Conservation (phyloP, 495 filamentous ascomycete genomes). For the Recurvomyces mirabilis region DNA sequence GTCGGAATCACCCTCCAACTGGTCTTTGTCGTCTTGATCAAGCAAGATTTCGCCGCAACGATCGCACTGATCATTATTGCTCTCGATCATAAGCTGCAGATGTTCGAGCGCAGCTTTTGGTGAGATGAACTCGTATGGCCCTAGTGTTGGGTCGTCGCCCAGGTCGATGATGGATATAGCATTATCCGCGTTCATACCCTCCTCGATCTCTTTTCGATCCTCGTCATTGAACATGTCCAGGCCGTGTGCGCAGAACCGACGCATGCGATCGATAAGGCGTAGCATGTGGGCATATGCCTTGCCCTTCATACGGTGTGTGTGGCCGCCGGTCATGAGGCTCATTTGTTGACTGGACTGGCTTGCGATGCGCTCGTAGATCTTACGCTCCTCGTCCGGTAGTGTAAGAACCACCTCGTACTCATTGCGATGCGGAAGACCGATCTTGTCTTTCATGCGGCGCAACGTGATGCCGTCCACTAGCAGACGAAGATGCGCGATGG, state of each 20-base stretch:
- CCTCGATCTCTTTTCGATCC: conserved; percentile 61
- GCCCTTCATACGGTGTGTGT: conserved; percentile 57
- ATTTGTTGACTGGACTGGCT: conserved; percentile 32
- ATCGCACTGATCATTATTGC: conserved; percentile 57
- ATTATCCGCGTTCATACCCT: conserved; percentile 61
- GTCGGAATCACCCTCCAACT: conserved; percentile 34
- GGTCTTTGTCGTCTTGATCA: conserved; percentile 18
- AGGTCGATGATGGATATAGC: conserved; percentile 64
- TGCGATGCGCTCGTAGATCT: conserved; percentile 21
- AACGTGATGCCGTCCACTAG: conserved; percentile 87
- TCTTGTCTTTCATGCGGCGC: conserved; percentile 83
- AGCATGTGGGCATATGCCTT: conserved; percentile 80
- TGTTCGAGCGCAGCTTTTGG: conserved; percentile 69
- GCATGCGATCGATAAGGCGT: conserved; percentile 78
- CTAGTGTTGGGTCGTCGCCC: conserved; percentile 56
- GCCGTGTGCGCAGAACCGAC: conserved; percentile 83
- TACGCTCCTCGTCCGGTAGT: conserved; percentile 49
- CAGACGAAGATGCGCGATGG: conserved; percentile 74
- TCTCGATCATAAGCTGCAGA: conserved; percentile 68
- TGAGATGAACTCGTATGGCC: conserved; percentile 31
- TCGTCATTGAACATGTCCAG: conserved; percentile 74
- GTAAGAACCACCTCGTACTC: conserved; percentile 57
- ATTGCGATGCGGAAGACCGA: conserved; percentile 47
- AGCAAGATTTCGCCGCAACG: conserved; percentile 42
- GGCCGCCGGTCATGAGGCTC: conserved; percentile 38